phyloP scores from a whole-genome alignment of 2,329 filamentous ascomycete genomes.

The Clonostachys solani region DNA sequence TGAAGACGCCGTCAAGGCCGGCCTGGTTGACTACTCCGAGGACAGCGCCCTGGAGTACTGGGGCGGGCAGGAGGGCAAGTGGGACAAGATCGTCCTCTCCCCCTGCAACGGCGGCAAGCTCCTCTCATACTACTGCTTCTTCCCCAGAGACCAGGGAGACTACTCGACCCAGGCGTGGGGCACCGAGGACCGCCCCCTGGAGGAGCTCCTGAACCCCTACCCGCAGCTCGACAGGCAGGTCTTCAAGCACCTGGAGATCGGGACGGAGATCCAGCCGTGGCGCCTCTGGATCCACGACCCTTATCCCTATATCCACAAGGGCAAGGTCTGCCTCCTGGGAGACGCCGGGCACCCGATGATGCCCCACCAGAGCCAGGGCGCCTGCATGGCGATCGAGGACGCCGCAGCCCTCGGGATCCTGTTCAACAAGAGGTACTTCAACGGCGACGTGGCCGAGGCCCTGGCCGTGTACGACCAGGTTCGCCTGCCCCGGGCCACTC shows the following conservation, averaged over 20 bases:
- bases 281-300: conserved; percentile 57
- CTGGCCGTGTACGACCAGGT: conserved; percentile 48
- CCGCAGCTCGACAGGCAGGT: conserved; percentile 56
- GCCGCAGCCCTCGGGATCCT: conserved; percentile 59
- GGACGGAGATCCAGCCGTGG: conserved; percentile 61
- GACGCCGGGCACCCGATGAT: conserved; percentile 69
- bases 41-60: conserved; percentile 64
- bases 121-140: conserved; percentile 69
- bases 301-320: conserved; percentile 52
- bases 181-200: conserved; percentile 41
- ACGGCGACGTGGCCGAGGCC: conserved; percentile 39
- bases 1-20: conserved; percentile 52
- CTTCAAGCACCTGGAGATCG: conserved; percentile 50
- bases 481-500: conserved; percentile 47
- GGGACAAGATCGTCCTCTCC: conserved; percentile 67
- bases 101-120: conserved; percentile 63
- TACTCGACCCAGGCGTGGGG: conserved; percentile 59
- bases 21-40: conserved; percentile 58
- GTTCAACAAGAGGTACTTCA: conserved; percentile 43
- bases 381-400: conserved; percentile 66
- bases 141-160: conserved; percentile 51
- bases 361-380: conserved; percentile 66
- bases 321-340: conserved; percentile 52
- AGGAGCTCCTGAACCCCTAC: conserved; percentile 57
- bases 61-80: conserved; percentile 60